A percentile compares a stretch with the other conserved stretches of the same genome.
These are phyloP conservation scores for Pseudomassariella vexata DNA, from an alignment of 2,329 filamentous ascomycete genomes.

Conservation along the genomic window DNA sequence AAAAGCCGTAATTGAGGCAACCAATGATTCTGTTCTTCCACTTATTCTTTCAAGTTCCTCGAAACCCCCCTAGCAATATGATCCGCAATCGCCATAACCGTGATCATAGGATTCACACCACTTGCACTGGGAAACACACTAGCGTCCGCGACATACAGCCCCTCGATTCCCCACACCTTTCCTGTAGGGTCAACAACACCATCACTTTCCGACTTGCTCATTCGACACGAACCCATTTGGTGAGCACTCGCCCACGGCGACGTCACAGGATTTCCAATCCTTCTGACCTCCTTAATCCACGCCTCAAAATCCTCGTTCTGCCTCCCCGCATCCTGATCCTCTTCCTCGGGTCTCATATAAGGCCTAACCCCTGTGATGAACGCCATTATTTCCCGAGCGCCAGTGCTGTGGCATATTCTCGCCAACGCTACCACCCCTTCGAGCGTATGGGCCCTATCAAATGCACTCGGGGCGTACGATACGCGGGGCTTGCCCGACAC, in stretches of 20 bases:
- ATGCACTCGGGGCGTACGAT: conserved; percentile 61
- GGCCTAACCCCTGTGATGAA: conserved; percentile 53
- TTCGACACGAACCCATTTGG: conserved; percentile 71
- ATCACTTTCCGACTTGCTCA: conserved; percentile 46
- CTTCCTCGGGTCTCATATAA: conserved; percentile 38
- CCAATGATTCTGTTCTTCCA: too few species aligned
- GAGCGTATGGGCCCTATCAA: conserved; percentile 65
- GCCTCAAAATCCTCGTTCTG: too few species aligned
- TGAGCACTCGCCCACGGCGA: conserved; percentile 59
- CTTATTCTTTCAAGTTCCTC: conserved; percentile 34
- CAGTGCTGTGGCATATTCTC: conserved; percentile 69
- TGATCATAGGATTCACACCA: conserved; percentile 76
- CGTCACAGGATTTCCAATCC: conserved; percentile 43
- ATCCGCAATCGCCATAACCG: conserved; percentile 62
- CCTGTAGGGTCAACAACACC: conserved; percentile 53
- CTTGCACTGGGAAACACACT: conserved; percentile 69
- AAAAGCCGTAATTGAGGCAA: too few species aligned
- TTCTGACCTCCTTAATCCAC: conserved; percentile 48
- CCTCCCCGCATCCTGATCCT: conserved; percentile 44
- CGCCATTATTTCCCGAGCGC: conserved; percentile 69
- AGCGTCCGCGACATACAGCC: conserved; percentile 64
- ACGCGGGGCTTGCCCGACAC: conserved; percentile 56
- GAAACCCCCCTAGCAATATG: conserved; percentile 50
- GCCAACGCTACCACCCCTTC: conserved; percentile 65
- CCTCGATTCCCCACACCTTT: conserved; percentile 58